These are phyloP conservation scores for Ascochyta lentis DNA, from an alignment of 2,329 filamentous ascomycete species.

Conservation along the genomic window DNA sequence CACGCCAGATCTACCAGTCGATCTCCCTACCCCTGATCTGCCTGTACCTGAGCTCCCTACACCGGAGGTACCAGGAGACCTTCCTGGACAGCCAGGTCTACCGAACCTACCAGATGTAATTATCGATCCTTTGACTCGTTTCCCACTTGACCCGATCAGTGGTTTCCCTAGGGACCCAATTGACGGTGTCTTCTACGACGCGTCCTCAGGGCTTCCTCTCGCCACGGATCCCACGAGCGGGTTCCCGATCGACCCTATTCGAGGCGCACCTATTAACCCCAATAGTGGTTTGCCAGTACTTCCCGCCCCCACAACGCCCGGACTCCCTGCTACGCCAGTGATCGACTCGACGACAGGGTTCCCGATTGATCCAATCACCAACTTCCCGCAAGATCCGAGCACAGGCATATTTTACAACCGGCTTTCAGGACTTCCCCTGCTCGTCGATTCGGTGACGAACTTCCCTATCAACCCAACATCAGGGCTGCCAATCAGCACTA, in stretches of 20 bases:
- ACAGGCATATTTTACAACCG: not conserved
- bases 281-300: not conserved
- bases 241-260: not conserved
- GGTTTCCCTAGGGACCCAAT: not conserved
- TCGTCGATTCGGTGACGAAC: not conserved
- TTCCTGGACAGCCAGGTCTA: too few species aligned
- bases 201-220: not conserved
- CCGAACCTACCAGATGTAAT: too few species aligned
- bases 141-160: not conserved
- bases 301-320: not conserved
- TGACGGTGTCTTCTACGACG: not conserved
- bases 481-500: not conserved
- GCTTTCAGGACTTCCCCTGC: not conserved
- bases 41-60: too few species aligned
- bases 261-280: not conserved
- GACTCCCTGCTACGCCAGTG: not conserved
- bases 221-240: not conserved
- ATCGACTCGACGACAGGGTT: not conserved
- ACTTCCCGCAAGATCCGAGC: not conserved
- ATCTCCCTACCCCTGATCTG: too few species aligned
- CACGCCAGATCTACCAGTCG: too few species aligned
- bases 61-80: too few species aligned
- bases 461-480: not conserved
- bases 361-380: slow-evolving; percentile 1
- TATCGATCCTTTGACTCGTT: too few species aligned